Conservation (phyloP, 2,329 filamentous ascomycete species). For the Pestalotiopsis fici region DNA sequence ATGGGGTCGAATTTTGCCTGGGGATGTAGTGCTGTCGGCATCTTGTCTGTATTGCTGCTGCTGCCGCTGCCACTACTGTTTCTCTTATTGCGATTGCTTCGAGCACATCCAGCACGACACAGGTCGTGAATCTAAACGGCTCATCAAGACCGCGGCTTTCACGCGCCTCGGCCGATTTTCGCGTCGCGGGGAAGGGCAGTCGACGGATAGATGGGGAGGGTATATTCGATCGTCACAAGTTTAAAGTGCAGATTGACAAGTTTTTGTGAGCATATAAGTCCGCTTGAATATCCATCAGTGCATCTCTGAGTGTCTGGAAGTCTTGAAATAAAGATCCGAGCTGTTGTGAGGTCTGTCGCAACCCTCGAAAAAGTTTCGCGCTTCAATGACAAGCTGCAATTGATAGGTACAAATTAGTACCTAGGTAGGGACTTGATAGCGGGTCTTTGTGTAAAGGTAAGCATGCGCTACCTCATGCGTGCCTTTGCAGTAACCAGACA, state of each 20-base stretch:
- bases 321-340: background rate
- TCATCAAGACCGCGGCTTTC: background rate
- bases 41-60: constrained; percentile 39
- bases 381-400: background rate
- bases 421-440: background rate
- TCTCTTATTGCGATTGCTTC: background rate
- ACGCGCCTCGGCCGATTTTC: background rate
- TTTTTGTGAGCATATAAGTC: background rate
- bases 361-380: background rate
- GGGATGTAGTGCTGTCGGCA: constrained; percentile 75
- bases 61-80: background rate
- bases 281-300: background rate
- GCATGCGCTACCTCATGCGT: background rate
- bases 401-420: background rate
- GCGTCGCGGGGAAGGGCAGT: background rate
- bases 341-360: background rate
- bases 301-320: background rate
- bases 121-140: background rate
- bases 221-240: background rate
- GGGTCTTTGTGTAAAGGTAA: background rate
- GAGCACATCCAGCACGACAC: background rate
- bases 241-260: background rate
- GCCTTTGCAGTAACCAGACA: background rate
- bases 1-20: constrained; percentile 92
- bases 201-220: background rate